Evolutionary conservation across 1,284 basidiomycete genomes (phyloP).

Genomic region (Ganoderma multipileum): DNA sequence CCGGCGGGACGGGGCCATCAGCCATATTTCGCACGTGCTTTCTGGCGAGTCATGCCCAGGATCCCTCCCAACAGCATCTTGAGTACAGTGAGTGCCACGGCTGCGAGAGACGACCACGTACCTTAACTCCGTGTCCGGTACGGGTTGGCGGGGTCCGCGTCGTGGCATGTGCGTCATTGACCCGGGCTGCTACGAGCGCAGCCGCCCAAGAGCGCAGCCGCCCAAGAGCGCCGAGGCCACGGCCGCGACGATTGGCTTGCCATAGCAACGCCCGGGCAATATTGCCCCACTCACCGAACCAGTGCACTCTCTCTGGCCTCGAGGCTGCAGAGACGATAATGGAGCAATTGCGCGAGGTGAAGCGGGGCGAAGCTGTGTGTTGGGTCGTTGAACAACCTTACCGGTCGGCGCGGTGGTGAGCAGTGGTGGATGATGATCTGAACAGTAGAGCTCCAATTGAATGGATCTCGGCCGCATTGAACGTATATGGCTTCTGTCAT

Average conservation of each 20-base stretch:
- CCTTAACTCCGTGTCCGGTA: slow-evolving; percentile 17
- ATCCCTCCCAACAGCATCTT: slow-evolving; percentile 15
- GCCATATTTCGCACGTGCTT: slow-evolving; percentile 26
- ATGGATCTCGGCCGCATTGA: not conserved
- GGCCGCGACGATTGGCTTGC: not conserved
- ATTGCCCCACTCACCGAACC: not conserved
- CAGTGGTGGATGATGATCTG: slow-evolving; percentile 12
- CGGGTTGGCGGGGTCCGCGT: not conserved
- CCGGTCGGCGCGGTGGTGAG: not conserved
- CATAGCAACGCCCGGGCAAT: slow-evolving; percentile 10
- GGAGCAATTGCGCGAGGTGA: not conserved
- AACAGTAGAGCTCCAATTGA: slow-evolving; percentile 5
- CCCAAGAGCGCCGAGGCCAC: not conserved
- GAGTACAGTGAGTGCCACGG: slow-evolving; percentile 13
- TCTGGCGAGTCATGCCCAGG: slow-evolving; percentile 28
- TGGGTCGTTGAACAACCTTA: slow-evolving; percentile 5
- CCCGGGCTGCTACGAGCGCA: slow-evolving; percentile 11
- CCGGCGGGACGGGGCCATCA: slow-evolving; percentile 26
- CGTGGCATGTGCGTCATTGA: slow-evolving; percentile 14
- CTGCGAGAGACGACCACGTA: slow-evolving; percentile 20
- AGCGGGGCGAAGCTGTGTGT: slow-evolving; percentile 9
- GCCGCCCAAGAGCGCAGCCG: not conserved
- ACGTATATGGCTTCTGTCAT: slow-evolving; percentile 22
- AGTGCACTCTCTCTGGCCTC: slow-evolving; percentile 2
- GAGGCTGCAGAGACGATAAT: slow-evolving; percentile 8